Evolutionary conservation across 2,329 filamentous ascomycete species (phyloP).

Genomic region (Fusarium sp.): DNA sequence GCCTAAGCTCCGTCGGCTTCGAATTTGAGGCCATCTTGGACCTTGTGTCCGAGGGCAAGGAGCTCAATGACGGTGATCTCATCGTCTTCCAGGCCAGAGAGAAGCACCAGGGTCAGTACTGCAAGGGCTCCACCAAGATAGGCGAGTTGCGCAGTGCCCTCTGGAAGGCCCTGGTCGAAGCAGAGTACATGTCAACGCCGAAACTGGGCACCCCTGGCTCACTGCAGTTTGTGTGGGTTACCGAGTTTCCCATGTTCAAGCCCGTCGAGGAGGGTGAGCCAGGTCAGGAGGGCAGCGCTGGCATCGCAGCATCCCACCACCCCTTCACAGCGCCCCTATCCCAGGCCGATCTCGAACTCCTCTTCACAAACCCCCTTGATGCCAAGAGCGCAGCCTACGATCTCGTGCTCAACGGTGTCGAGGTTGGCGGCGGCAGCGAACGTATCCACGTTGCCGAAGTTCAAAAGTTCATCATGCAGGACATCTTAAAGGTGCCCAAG

Average conservation of each 20-base stretch:
- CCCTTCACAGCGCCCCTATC: constrained; percentile 92
- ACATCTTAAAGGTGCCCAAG: constrained; percentile 83
- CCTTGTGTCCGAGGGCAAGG: constrained; percentile 53
- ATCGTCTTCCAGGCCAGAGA: constrained; percentile 84
- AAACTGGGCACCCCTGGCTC: constrained; percentile 51
- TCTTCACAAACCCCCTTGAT: constrained; percentile 77
- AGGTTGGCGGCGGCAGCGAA: constrained; percentile 91
- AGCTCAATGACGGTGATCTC: constrained; percentile 74
- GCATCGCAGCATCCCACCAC: constrained; percentile 90
- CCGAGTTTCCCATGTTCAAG: constrained; percentile 92
- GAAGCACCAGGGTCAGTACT: constrained; percentile 67
- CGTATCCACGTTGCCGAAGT: constrained; percentile 89
- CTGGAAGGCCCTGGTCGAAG: constrained; percentile 75
- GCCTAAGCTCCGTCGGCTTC: constrained; percentile 79
- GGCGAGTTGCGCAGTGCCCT: constrained; percentile 80
- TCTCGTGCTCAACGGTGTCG: constrained; percentile 93
- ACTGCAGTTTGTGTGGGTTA: constrained; percentile 85
- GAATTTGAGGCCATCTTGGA: constrained; percentile 70
- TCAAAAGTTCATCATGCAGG: constrained; percentile 86
- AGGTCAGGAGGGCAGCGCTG: constrained; percentile 84
- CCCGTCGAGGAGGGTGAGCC: constrained; percentile 72
- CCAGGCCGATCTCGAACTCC: constrained; percentile 76
- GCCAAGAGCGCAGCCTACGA: constrained; percentile 93
- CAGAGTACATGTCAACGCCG: constrained; percentile 64
- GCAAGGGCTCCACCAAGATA: constrained; percentile 73